These are phyloP conservation scores for Sextonia rubra DNA, from an alignment of 164 flowering plant genomes.

Conservation along the genomic window DNA sequence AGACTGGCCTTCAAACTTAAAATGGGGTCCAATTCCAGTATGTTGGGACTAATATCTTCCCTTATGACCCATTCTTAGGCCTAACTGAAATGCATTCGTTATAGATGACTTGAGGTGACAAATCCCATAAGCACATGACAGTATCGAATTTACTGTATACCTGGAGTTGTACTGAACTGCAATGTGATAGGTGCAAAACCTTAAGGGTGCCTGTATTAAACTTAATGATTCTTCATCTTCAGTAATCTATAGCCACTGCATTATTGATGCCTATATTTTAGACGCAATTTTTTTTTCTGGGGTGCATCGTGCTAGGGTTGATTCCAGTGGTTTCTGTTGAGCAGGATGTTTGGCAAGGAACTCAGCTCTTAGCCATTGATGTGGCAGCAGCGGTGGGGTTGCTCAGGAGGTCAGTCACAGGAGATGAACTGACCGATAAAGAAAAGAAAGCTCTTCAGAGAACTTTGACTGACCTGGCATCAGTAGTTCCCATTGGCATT, in stretches of 20 bases:
- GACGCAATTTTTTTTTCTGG: neutral
- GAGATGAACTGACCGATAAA: slow-evolving; percentile 87
- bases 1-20: too few species aligned
- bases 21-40: too few species aligned
- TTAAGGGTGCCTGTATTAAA: neutral
- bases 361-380: slow-evolving; percentile 94
- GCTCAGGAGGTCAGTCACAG: slow-evolving; percentile 61
- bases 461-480: slow-evolving; percentile 88
- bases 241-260: neutral
- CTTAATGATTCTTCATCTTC: neutral
- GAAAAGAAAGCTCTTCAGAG: slow-evolving; percentile 78
- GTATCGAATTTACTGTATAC: too few species aligned
- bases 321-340: slow-evolving; percentile 11
- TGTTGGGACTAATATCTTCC: too few species aligned
- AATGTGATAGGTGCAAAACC: neutral
- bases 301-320: neutral
- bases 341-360: slow-evolving; percentile 98
- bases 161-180: too few species aligned
- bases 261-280: neutral
- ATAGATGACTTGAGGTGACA: too few species aligned
- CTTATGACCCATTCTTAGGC: too few species aligned
- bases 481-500: slow-evolving; percentile 92
- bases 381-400: slow-evolving; percentile 71
- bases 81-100: too few species aligned
- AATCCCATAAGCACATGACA: too few species aligned